phyloP scores from a whole-genome alignment of 2,329 filamentous ascomycete genomes.

The Fusarium sp. region DNA sequence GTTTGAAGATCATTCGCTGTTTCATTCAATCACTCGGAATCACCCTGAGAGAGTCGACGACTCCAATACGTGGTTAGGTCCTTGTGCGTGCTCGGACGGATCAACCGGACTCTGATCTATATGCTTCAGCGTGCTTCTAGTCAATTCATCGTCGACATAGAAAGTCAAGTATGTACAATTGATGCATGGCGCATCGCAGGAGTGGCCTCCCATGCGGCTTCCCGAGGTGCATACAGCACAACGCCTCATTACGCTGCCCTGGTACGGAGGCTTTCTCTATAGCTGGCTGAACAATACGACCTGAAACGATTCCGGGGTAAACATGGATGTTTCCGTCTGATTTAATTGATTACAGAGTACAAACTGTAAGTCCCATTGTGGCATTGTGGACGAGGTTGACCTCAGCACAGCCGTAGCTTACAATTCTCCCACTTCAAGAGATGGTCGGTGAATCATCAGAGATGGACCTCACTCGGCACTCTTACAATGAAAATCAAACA shows the following conservation, averaged over 20 bases:
- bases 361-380: not conserved
- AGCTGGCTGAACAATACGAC: not conserved
- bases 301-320: not conserved
- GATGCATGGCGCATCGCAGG: not conserved
- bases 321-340: not conserved
- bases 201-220: not conserved
- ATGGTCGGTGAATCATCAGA: not conserved
- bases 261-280: not conserved
- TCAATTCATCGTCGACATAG: not conserved
- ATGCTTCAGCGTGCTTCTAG: not conserved
- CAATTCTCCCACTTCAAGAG: not conserved
- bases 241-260: not conserved
- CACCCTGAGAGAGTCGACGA: not conserved
- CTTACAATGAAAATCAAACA: conserved; percentile 19
- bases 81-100: not conserved
- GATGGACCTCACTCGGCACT: not conserved
- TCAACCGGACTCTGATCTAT: not conserved
- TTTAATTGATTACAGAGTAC: not conserved
- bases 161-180: not conserved
- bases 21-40: not conserved
- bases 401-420: not conserved
- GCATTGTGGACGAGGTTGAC: too few species aligned
- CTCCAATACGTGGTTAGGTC: not conserved
- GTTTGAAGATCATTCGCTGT: not conserved
- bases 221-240: not conserved